Evolutionary conservation across 1,284 basidiomycete species (phyloP).

Genomic region (Pascua guehoae): DNA sequence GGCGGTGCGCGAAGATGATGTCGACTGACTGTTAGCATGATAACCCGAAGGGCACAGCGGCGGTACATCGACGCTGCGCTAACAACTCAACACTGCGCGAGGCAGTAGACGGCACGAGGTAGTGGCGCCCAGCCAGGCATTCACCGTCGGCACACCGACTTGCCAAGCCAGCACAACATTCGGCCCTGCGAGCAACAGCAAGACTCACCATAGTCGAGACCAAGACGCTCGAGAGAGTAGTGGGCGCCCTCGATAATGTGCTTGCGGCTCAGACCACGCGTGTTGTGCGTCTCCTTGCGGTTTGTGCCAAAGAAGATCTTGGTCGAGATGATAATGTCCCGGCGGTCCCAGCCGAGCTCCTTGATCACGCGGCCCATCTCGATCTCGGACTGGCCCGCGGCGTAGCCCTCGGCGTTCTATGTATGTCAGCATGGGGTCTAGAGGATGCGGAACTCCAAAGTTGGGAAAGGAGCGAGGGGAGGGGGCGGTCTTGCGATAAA

Average conservation of each 20-base stretch:
- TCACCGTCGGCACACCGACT: too few species aligned
- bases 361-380: slow-evolving; percentile 71
- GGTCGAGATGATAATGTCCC: slow-evolving; percentile 70
- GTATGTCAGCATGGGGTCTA: neutral
- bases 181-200: too few species aligned
- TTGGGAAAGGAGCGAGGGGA: neutral
- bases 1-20: slow-evolving; percentile 52
- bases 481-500: neutral
- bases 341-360: slow-evolving; percentile 66
- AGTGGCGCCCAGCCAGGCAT: too few species aligned
- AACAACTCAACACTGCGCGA: too few species aligned
- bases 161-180: neutral
- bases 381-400: slow-evolving; percentile 43
- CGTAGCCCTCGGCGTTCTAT: slow-evolving; percentile 62
- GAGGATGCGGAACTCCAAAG: neutral
- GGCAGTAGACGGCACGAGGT: too few species aligned
- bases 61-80: too few species aligned
- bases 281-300: slow-evolving; percentile 55
- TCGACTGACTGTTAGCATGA: slow-evolving; percentile 51
- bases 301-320: slow-evolving; percentile 56
- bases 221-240: slow-evolving; percentile 64
- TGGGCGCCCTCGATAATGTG: slow-evolving; percentile 75
- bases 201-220: slow-evolving; percentile 64
- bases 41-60: too few species aligned
- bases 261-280: slow-evolving; percentile 56